A percentile compares a stretch with the other conserved stretches of the same genome.
Conservation (phyloP, 495 filamentous ascomycete species). For the Hypomontagnella submonticulosa region DNA sequence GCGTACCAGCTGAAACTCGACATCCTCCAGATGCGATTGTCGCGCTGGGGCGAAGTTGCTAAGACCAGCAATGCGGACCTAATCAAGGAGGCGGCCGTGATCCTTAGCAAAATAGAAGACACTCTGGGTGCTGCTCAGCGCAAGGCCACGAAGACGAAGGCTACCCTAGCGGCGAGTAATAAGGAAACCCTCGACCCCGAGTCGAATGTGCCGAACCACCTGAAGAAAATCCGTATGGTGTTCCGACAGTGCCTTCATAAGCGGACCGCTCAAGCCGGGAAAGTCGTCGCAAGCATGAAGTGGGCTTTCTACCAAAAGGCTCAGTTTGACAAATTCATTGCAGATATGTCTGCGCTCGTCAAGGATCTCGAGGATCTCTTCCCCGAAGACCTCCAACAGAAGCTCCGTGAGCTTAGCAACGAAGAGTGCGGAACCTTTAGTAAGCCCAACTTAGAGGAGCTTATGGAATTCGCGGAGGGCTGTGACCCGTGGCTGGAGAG, state of each 20-base stretch:
- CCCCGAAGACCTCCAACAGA: slow-evolving; percentile 2
- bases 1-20: slow-evolving; percentile 26
- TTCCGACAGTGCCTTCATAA: slow-evolving; percentile 4
- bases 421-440: slow-evolving; percentile 23
- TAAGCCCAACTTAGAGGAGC: slow-evolving; percentile 24
- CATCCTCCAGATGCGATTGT: slow-evolving; percentile 24
- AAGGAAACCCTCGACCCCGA: slow-evolving; percentile 11
- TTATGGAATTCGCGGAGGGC: slow-evolving; percentile 10
- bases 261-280: slow-evolving; percentile 9
- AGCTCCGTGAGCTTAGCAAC: slow-evolving; percentile 14
- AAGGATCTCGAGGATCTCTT: slow-evolving; percentile 13
- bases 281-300: slow-evolving; percentile 5
- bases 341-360: slow-evolving; percentile 14
- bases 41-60: slow-evolving; percentile 21
- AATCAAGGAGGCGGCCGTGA: not conserved
- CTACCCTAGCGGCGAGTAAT: not conserved
- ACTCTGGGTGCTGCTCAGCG: not conserved
- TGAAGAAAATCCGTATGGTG: slow-evolving; percentile 7
- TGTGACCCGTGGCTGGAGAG: slow-evolving; percentile 29
- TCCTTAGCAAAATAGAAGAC: slow-evolving; percentile 3
- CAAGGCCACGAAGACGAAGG: not conserved
- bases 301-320: slow-evolving; percentile 29
- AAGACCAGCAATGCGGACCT: slow-evolving; percentile 1
- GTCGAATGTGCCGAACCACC: slow-evolving; percentile 2
- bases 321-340: slow-evolving; percentile 21